Evolutionary conservation across 305 asterid species (phyloP).

Genomic region (Fraxinus paxiana): DNA sequence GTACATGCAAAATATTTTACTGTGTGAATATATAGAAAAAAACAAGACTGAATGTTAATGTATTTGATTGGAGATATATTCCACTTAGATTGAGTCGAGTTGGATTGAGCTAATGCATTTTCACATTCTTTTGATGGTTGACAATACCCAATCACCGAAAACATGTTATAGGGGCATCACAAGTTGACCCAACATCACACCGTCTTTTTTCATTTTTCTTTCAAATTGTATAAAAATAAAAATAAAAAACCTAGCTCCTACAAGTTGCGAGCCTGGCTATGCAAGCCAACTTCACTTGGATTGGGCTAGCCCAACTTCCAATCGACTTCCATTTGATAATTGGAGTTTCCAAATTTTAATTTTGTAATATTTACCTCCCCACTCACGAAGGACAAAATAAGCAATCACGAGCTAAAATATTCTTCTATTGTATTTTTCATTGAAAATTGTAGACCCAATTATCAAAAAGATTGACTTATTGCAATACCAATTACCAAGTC

Average conservation of each 20-base stretch:
- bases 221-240: neutral
- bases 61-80: neutral
- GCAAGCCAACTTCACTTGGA: neutral
- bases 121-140: neutral
- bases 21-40: no score
- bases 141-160: neutral
- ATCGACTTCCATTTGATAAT: neutral
- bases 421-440: neutral
- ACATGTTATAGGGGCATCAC: neutral
- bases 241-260: neutral
- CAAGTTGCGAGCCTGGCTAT: neutral
- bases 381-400: neutral
- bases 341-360: neutral
- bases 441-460: neutral
- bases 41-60: neutral
- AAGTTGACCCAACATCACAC: neutral
- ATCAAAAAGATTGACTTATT: neutral
- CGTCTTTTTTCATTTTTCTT: neutral
- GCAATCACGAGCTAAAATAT: neutral
- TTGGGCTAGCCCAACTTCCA: neutral
- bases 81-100: neutral
- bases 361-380: neutral
- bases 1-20: no score
- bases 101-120: neutral
- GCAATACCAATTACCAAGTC: neutral